Conservation (phyloP, 2,329 filamentous ascomycete species). For the Dactylellina parvicollis region DNA sequence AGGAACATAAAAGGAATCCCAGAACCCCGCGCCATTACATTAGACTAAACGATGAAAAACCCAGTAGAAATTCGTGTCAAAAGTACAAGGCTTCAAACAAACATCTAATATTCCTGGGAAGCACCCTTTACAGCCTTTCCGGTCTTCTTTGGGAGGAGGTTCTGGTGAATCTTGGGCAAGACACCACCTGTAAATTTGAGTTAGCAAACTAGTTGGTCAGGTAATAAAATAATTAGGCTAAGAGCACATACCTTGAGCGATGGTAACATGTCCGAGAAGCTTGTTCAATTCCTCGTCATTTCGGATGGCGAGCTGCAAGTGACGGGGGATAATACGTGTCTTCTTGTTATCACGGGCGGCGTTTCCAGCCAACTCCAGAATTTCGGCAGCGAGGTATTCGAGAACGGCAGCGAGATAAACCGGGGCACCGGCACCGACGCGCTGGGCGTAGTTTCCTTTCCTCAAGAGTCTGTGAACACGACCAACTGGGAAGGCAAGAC, state of each 20-base stretch:
- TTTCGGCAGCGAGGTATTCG: constrained; percentile 98
- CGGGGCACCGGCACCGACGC: constrained; percentile 71
- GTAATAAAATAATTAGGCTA: background rate
- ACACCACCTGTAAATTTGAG: constrained; percentile 54
- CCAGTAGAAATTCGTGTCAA: constrained; percentile 41
- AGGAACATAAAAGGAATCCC: constrained; percentile 55
- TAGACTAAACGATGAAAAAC: constrained; percentile 42
- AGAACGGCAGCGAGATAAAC: constrained; percentile 98
- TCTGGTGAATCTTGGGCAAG: constrained; percentile 64
- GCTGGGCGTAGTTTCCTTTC: constrained; percentile 88
- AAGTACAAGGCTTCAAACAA: constrained; percentile 61
- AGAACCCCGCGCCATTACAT: constrained; percentile 55
- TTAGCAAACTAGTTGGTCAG: constrained; percentile 61
- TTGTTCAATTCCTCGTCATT: constrained; percentile 84
- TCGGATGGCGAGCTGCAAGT: constrained; percentile 98
- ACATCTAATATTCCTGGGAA: constrained; percentile 90
- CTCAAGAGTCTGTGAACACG: constrained; percentile 98
- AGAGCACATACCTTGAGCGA: constrained; percentile 66
- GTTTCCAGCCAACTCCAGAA: constrained; percentile 98
- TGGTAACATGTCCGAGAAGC: constrained; percentile 93
- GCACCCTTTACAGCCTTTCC: constrained; percentile 90
- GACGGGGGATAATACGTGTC: constrained; percentile 99
- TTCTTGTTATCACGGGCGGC: constrained; percentile 99
- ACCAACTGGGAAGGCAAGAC: constrained; percentile 97
- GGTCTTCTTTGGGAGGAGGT: constrained; percentile 99